Evolutionary conservation across 2,329 filamentous ascomycete genomes (phyloP), one percentile per base, ranked within the genome.

Genomic region (Cordyceps farinosa): DNA sequence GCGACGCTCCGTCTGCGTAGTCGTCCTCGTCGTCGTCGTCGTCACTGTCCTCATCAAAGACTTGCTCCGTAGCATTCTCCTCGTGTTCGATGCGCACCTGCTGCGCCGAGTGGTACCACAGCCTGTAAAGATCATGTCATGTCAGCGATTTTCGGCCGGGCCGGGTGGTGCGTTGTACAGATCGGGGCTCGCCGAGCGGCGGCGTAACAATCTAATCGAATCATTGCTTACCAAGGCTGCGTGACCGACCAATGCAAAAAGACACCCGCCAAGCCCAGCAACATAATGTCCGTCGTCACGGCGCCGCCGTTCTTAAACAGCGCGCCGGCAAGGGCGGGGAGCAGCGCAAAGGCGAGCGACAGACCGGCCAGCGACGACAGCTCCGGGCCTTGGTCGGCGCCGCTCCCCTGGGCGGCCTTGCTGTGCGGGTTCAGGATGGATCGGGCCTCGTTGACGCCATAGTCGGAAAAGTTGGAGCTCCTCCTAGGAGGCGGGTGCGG

Each of bases 221-320:
- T 22, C 22, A 22, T 22, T 22, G 22, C 84, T 73, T 79, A 93
- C 93, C 94, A 98, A 69, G 94, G 94, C 68, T 95, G 81, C 62
- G 91, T 89, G 50, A 97, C 89, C 55, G 91, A 93, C 91, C 92
- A 97, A 73, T 97, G 93, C 66, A 98, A 80, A 70, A 97, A 96
- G 51, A 97, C 84, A 5, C 89, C 91, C 2, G 91, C 90, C 65
- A 98, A 76, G 3, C 84, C 87, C 38, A 98, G 78, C 40, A 98
- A 80, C 69, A 95, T 89, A 34, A 96, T 77, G 75, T 98, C 94
- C 0, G 92, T 97, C 61, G 93, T 86, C 65, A 97, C 83, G 1
- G 89, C 85, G 69, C 88, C 89, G 13, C 94, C 94, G 77, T 96
- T 90, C 65, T 90, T 85, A 73, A 97, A 96, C 63, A 97, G 79